Evolutionary conservation across 164 flowering plant species (phyloP).

Genomic region (Brasenia schreberi): DNA sequence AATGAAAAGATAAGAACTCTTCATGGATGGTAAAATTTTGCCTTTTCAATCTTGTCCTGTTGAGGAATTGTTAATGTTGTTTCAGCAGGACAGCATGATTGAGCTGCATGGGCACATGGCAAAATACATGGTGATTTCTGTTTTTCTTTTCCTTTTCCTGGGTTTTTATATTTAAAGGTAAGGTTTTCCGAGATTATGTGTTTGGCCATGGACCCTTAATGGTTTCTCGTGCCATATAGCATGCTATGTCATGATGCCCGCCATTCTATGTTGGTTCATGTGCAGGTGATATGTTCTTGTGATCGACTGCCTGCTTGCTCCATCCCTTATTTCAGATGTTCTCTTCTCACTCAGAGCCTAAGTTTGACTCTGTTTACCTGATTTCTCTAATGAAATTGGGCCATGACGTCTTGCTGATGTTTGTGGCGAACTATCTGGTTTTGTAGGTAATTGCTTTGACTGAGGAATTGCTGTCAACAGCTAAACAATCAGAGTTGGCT

Average conservation of each 20-base stretch:
- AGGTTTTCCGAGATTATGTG: background rate
- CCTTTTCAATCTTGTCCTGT: conserved; percentile 10
- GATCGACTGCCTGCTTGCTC: conserved; percentile 54
- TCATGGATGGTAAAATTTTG: background rate
- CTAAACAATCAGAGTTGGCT: conserved; percentile 53
- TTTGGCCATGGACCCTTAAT: background rate
- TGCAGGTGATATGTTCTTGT: conserved; percentile 78
- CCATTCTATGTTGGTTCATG: conserved; percentile 77
- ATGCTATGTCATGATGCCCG: conserved; percentile 42
- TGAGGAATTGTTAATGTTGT: conserved; percentile 35
- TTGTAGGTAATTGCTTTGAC: conserved; percentile 88
- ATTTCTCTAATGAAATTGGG: background rate
- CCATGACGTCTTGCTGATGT: conserved; percentile 6
- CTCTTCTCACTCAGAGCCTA: conserved; percentile 53
- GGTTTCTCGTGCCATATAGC: background rate
- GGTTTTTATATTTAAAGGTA: conserved; percentile 14
- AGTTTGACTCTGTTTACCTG: conserved; percentile 21
- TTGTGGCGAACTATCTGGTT: conserved; percentile 8
- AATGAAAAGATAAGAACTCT: background rate
- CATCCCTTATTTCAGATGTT: conserved; percentile 64
- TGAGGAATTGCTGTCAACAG: conserved; percentile 83
- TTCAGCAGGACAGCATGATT: conserved; percentile 27
- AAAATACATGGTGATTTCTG: conserved; percentile 11
- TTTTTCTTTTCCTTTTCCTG: conserved; percentile 21
- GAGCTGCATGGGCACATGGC: conserved; percentile 20